These are phyloP conservation scores for Phialophora verrucosa DNA, from an alignment of 2,329 filamentous ascomycete species.

Conservation along the genomic window DNA sequence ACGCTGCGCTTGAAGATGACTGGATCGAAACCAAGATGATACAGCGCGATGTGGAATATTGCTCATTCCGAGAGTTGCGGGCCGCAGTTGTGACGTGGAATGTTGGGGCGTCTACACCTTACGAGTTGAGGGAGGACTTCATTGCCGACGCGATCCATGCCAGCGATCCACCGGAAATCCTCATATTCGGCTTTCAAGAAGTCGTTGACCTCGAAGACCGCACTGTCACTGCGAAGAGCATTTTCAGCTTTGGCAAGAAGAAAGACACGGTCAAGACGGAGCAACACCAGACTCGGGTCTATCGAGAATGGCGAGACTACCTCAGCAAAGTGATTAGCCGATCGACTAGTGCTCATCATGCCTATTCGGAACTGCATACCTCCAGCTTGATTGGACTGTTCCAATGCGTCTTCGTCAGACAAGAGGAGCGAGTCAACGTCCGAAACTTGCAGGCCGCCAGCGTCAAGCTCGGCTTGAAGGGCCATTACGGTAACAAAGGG, in stretches of 20 bases:
- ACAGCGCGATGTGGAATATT: slow-evolving; percentile 78
- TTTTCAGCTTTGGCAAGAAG: slow-evolving; percentile 80
- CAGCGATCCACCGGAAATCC: slow-evolving; percentile 81
- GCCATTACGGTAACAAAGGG: slow-evolving; percentile 94
- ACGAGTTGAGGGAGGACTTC: slow-evolving; percentile 75
- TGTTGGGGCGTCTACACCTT: slow-evolving; percentile 92
- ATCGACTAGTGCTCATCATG: slow-evolving; percentile 74
- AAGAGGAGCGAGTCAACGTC: slow-evolving; percentile 75
- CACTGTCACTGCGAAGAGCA: slow-evolving; percentile 92
- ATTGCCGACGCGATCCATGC: slow-evolving; percentile 78
- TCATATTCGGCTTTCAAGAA: slow-evolving; percentile 97
- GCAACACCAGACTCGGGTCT: slow-evolving; percentile 95
- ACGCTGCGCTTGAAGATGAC: slow-evolving; percentile 89
- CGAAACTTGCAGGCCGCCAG: slow-evolving; percentile 78
- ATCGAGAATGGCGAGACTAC: slow-evolving; percentile 94
- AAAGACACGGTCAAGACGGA: slow-evolving; percentile 75
- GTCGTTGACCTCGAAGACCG: slow-evolving; percentile 98
- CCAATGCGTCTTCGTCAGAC: slow-evolving; percentile 92
- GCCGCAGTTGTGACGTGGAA: slow-evolving; percentile 93
- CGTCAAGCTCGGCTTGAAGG: slow-evolving; percentile 95
- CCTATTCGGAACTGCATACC: slow-evolving; percentile 86
- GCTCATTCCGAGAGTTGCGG: slow-evolving; percentile 80
- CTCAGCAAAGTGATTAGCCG: slow-evolving; percentile 82
- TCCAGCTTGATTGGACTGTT: slow-evolving; percentile 92
- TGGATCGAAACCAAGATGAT: slow-evolving; percentile 95